These are phyloP conservation scores for Fusarium concolor DNA, from an alignment of 2,329 filamentous ascomycete species.

Conservation along the genomic window DNA sequence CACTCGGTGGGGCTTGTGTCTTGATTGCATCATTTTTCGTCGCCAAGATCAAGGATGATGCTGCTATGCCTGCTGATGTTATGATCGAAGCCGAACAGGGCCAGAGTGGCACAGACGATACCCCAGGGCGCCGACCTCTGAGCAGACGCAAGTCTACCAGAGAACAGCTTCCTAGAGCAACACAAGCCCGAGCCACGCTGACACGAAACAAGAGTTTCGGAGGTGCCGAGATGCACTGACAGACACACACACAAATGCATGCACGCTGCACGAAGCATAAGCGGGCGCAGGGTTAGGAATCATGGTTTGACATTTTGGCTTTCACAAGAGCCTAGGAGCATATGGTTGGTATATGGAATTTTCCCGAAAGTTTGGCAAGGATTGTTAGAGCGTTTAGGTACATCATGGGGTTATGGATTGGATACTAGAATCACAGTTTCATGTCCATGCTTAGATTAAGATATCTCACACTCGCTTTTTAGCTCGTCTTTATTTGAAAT, in stretches of 20 bases:
- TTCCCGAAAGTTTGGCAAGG: conserved; percentile 3
- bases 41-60: conserved; percentile 72
- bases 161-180: conserved; percentile 57
- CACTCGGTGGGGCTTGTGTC: conserved; percentile 84
- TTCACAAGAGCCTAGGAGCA: conserved; percentile 15
- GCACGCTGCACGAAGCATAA: conserved; percentile 5
- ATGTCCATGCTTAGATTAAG: conserved; percentile 16
- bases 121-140: conserved; percentile 27
- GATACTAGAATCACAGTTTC: conserved; percentile 10
- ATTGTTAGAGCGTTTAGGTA: conserved; percentile 6
- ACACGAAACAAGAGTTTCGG: conserved; percentile 64
- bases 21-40: conserved; percentile 81
- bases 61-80: conserved; percentile 53
- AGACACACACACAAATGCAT: not conserved
- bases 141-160: conserved; percentile 55
- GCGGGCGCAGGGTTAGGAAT: conserved; percentile 14
- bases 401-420: conserved; percentile 11
- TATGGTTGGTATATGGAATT: conserved; percentile 9
- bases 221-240: conserved; percentile 55
- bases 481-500: not conserved
- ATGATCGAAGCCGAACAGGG: conserved; percentile 58
- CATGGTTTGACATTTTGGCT: conserved; percentile 25
- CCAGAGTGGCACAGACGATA: conserved; percentile 51
- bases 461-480: conserved; percentile 23
- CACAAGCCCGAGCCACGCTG: conserved; percentile 59